Evolutionary conservation across 73 alveolate genomes (phyloP).

Genomic region (Paramecium biaurelia): DNA sequence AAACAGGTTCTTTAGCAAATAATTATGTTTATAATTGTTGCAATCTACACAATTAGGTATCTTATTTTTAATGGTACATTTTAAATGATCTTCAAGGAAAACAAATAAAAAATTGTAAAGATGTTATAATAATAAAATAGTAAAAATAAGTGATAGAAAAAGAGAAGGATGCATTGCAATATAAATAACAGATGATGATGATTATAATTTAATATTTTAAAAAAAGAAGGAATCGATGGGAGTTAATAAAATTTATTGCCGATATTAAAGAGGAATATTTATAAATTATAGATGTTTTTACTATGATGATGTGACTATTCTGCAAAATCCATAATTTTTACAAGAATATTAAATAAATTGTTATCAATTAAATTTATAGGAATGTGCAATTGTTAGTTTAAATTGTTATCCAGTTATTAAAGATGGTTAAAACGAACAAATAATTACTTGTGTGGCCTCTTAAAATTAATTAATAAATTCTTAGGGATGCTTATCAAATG

Average conservation of each 20-base stretch:
- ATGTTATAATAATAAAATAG: not conserved
- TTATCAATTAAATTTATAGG: not conserved
- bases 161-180: slow-evolving; percentile 53
- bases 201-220: not conserved
- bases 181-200: slow-evolving; percentile 3
- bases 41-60: not conserved
- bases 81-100: not conserved
- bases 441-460: not conserved
- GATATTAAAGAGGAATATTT: not conserved
- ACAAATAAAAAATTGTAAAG: not conserved
- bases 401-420: not conserved
- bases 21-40: not conserved
- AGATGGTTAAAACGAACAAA: not conserved
- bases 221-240: not conserved
- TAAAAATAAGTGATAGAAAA: not conserved
- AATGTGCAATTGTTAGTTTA: not conserved
- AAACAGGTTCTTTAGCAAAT: not conserved
- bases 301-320: not conserved
- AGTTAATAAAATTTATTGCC: slow-evolving; percentile 9
- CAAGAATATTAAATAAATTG: not conserved
- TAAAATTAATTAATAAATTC: not conserved
- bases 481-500: not conserved
- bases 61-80: not conserved
- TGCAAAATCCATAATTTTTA: not conserved
- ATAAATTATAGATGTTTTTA: not conserved